Evolutionary conservation across 2,329 filamentous ascomycete species (phyloP).

Genomic region (Nakataea oryzae): DNA sequence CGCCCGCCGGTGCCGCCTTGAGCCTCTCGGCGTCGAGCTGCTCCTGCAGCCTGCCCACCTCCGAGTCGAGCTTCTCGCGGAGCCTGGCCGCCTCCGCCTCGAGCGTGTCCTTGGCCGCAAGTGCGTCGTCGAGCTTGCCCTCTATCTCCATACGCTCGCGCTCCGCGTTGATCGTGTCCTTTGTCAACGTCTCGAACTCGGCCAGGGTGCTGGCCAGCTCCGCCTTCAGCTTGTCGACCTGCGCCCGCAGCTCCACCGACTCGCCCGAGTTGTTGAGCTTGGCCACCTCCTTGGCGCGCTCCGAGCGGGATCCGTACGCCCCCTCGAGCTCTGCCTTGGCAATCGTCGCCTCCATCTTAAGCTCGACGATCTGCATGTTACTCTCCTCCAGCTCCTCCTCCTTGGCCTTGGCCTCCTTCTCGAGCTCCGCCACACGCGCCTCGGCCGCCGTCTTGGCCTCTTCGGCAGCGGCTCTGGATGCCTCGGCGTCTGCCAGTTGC

Average conservation of each 20-base stretch:
- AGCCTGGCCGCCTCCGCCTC: slow-evolving; percentile 26
- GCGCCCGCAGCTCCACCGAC: slow-evolving; percentile 31
- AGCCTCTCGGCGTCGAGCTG: slow-evolving; percentile 40
- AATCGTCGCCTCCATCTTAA: slow-evolving; percentile 52
- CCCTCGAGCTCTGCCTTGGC: slow-evolving; percentile 52
- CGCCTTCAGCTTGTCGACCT: slow-evolving; percentile 37
- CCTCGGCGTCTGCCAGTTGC: slow-evolving; percentile 19
- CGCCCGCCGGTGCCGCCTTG: slow-evolving; percentile 23
- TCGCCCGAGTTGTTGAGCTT: slow-evolving; percentile 39
- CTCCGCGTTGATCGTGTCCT: slow-evolving; percentile 38
- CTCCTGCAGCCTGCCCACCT: slow-evolving; percentile 34
- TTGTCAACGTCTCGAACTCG: slow-evolving; percentile 42
- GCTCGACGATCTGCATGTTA: slow-evolving; percentile 42
- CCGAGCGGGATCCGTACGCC: slow-evolving; percentile 47
- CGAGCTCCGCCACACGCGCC: slow-evolving; percentile 1
- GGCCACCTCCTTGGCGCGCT: slow-evolving; percentile 48
- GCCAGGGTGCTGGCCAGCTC: slow-evolving; percentile 40
- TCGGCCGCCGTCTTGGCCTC: slow-evolving; percentile 18
- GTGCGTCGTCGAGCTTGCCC: slow-evolving; percentile 27
- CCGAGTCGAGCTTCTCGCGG: slow-evolving; percentile 27
- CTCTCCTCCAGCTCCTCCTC: slow-evolving; percentile 39
- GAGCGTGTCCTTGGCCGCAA: slow-evolving; percentile 21
- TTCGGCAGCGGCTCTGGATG: slow-evolving; percentile 12
- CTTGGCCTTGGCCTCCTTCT: slow-evolving; percentile 32
- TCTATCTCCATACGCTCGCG: slow-evolving; percentile 37